These are phyloP conservation scores for Pleurotus platypus DNA, from an alignment of 768 basidiomycete genomes.

Conservation along the genomic window DNA sequence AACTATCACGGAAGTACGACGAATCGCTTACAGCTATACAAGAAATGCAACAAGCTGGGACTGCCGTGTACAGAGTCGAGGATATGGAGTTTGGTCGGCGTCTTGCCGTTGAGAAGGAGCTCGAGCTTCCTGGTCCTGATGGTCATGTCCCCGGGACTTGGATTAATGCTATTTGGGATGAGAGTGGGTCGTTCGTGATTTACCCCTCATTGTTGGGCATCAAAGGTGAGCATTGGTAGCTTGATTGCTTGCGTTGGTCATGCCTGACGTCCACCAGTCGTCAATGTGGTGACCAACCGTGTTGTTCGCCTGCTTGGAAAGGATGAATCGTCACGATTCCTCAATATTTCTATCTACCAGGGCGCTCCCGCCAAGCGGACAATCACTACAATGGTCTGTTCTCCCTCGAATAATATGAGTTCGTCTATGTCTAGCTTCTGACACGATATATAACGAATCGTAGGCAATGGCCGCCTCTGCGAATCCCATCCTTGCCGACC, in stretches of 20 bases:
- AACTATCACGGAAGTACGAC: constrained; percentile 90
- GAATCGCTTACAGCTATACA: constrained; percentile 90
- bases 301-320: constrained; percentile 87
- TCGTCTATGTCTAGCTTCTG: constrained; percentile 5
- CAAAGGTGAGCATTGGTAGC: constrained; percentile 59
- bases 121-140: constrained; percentile 80
- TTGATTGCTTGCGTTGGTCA: not conserved
- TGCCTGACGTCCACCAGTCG: constrained; percentile 47
- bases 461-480: constrained; percentile 94
- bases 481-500: constrained; percentile 90
- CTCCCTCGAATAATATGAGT: not conserved
- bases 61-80: constrained; percentile 86
- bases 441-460: not conserved
- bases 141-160: constrained; percentile 71
- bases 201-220: constrained; percentile 94
- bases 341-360: constrained; percentile 89
- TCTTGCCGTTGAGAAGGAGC: constrained; percentile 87
- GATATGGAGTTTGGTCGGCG: constrained; percentile 99
- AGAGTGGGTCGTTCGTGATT: constrained; percentile 90
- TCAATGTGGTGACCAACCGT: constrained; percentile 92
- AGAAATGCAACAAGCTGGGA: constrained; percentile 99
- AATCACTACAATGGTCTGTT: constrained; percentile 74
- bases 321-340: constrained; percentile 88
- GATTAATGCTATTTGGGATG: constrained; percentile 96
- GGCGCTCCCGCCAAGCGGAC: constrained; percentile 87